A percentile compares a stretch with the other conserved stretches of the same genome.
phyloP scores from a whole-genome alignment of 2,329 filamentous ascomycete genomes.

The Periconia digitata region DNA sequence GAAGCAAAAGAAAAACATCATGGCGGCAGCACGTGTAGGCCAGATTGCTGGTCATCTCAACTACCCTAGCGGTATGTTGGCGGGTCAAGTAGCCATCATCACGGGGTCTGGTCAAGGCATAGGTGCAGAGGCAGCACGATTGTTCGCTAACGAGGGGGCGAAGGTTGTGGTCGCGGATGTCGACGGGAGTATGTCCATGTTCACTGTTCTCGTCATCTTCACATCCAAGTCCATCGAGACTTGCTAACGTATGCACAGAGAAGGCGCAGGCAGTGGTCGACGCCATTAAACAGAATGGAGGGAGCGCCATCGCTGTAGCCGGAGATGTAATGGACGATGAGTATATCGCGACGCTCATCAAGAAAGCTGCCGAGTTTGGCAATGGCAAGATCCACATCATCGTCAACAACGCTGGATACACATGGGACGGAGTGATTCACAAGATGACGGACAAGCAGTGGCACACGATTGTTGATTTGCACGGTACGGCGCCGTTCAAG shows the following conservation, averaged over 20 bases:
- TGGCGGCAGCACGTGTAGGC: conserved; percentile 53
- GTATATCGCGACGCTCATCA: conserved; percentile 73
- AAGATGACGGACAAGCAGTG: conserved; percentile 92
- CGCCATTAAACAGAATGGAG: conserved; percentile 67
- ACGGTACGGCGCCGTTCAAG: conserved; percentile 84
- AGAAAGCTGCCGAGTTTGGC: conserved; percentile 76
- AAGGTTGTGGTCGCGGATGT: conserved; percentile 84
- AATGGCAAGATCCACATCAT: conserved; percentile 87
- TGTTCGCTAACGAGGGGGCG: conserved; percentile 87
- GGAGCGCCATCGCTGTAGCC: conserved; percentile 69
- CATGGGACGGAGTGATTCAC: conserved; percentile 91
- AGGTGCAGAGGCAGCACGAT: conserved; percentile 76
- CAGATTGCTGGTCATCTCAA: conserved; percentile 80
- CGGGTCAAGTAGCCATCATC: conserved; percentile 81
- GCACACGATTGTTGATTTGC: conserved; percentile 82
- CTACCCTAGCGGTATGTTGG: conserved; percentile 77
- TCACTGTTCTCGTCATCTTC: background rate
- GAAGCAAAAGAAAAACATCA: too few relatives aligned
- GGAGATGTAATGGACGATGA: conserved; percentile 74
- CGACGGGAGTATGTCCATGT: conserved; percentile 64
- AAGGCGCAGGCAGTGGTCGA: conserved; percentile 71
- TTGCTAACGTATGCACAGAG: conserved; percentile 46
- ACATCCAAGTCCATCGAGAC: background rate
- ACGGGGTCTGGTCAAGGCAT: conserved; percentile 87
- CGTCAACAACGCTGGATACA: conserved; percentile 90